Evolutionary conservation across 768 basidiomycete species (phyloP), one percentile per base, ranked within the genome.

Genomic region (Coprinellus aureogranulatus): DNA sequence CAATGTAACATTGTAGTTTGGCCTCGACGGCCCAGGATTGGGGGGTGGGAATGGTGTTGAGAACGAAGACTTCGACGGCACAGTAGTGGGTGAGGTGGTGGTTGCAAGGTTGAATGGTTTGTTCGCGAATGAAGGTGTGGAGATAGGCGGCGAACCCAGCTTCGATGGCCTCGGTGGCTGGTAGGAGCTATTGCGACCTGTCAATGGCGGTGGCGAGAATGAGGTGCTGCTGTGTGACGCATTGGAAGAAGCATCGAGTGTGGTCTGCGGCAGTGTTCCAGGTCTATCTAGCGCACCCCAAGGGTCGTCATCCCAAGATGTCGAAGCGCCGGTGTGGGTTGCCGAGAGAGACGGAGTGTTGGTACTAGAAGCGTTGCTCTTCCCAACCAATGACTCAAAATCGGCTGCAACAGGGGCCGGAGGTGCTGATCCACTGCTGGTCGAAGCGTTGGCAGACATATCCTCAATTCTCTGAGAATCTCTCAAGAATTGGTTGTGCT

Each of bases 381-480:
- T 81, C 10, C 87, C 88, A 3, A 96, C 92, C 1, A 96, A 78
- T 54, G 85, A 91, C 70, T 89, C 94, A 64, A 99, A 99, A 66
- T 97, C 88, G 18, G 93, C 77, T 20, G 80, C 79, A 0, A 75
- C 72, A 40, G 78, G 67, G 55, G 67, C 61, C 61, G 68, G 52
- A 23, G 69, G 62, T 8, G 37, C 30, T 23, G 68, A 63, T 56
- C 71, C 64, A 16, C 68, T 68, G 1, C 81, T 82, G 64, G 81
- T 77, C 18, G 69, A 60, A 3, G 80, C 70, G 2, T 79, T 72
- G 2, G 80, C 75, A 41, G 85, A 89, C 26, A 80, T 86, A 67
- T 94, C 91, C 66, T 97, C 94, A 22, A 95, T 77, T 28, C 95
- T 82, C 62, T 94, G 93, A 1, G 94, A 90, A 68, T 98, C 97